phyloP scores from a whole-genome alignment of 2,329 filamentous ascomycete species.

The Emergomyces africanus region DNA sequence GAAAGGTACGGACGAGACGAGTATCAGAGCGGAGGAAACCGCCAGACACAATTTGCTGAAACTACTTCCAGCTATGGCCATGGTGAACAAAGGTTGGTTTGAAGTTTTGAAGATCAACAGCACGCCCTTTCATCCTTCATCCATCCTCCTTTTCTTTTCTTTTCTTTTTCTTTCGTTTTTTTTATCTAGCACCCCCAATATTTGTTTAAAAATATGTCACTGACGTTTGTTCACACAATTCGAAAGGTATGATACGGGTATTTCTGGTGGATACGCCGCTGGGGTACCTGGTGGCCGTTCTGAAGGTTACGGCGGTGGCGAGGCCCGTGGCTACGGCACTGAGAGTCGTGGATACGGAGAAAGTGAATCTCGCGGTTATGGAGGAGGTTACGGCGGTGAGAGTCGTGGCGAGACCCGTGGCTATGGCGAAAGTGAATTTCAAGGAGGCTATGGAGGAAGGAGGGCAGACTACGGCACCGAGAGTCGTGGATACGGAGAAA shows the following conservation, averaged over 20 bases:
- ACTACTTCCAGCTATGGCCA: constrained; percentile 2
- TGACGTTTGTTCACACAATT: background rate
- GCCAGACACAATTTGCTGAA: constrained; percentile 3
- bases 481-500: background rate
- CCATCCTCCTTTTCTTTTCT: too few relatives aligned
- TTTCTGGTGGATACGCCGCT: background rate
- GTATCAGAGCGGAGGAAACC: constrained; percentile 1
- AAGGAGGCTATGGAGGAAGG: background rate
- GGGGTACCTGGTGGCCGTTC: background rate
- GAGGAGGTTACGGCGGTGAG: background rate
- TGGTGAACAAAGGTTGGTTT: constrained; percentile 3
- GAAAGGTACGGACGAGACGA: constrained; percentile 9
- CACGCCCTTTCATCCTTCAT: too few relatives aligned
- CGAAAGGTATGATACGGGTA: background rate
- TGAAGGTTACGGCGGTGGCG: constrained; percentile 3
- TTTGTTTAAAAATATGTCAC: background rate
- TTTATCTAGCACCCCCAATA: background rate
- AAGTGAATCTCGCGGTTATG: background rate
- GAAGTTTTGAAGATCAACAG: background rate
- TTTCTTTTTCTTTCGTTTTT: too few relatives aligned
- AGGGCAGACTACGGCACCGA: background rate
- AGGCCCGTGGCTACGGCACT: background rate
- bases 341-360: background rate
- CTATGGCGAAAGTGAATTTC: background rate
- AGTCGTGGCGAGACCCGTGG: background rate